phyloP scores from a whole-genome alignment of 257 asterid genomes.

The Agastache rugosa region DNA sequence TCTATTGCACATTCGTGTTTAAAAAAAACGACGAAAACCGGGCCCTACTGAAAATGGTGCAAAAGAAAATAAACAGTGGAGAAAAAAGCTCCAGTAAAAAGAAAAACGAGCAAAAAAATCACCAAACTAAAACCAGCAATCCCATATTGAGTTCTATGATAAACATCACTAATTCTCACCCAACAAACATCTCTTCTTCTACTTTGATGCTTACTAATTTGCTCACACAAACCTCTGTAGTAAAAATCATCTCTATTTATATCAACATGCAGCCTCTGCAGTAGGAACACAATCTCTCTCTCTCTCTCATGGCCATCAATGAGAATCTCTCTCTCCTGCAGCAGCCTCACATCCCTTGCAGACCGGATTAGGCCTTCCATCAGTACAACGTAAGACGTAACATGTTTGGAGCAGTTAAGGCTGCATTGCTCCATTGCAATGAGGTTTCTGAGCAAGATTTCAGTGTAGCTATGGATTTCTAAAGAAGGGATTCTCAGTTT shows the following conservation, averaged over 20 bases:
- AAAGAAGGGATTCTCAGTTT: constrained; percentile 49
- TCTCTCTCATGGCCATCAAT: constrained; percentile 34
- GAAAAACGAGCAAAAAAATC: constrained; percentile 38
- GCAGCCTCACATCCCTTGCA: constrained; percentile 45
- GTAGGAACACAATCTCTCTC: constrained; percentile 40
- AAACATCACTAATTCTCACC: constrained; percentile 32
- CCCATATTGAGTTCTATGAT: constrained; percentile 40
- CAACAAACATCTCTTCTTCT: constrained; percentile 37
- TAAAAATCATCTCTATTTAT: constrained; percentile 44
- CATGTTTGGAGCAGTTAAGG: constrained; percentile 40
- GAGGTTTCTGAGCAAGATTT: constrained; percentile 52
- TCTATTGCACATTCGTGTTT: no score
- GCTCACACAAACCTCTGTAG: constrained; percentile 52
- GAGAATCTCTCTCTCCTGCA: constrained; percentile 43
- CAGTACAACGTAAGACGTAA: constrained; percentile 47
- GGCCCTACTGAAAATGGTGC: constrained; percentile 47
- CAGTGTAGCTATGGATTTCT: constrained; percentile 43
- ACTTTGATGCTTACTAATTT: constrained; percentile 34
- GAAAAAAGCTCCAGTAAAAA: constrained; percentile 42
- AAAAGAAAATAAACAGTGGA: constrained; percentile 33
- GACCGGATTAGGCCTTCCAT: constrained; percentile 46
- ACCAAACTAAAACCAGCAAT: constrained; percentile 40
- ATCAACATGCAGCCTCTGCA: constrained; percentile 44
- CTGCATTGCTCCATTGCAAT: constrained; percentile 55
- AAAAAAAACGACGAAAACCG: neutral